A percentile compares a stretch with the other conserved stretches of the same genome.
Evolutionary conservation across 768 basidiomycete species (phyloP).

Genomic region (Mrakia frigida): DNA sequence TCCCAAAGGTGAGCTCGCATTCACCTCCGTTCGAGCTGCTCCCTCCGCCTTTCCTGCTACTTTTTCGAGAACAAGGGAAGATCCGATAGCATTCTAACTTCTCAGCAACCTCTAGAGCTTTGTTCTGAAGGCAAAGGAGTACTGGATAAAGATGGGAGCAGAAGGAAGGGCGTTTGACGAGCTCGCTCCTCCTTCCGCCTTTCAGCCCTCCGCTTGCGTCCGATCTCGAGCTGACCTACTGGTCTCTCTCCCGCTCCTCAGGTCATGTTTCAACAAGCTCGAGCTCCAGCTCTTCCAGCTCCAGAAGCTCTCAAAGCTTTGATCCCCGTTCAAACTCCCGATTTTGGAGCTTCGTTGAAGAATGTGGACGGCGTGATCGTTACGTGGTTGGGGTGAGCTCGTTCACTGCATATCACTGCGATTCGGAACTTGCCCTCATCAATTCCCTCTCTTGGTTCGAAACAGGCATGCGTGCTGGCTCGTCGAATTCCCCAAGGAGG

Average conservation of each 20-base stretch:
- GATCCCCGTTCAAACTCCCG: conserved; percentile 32
- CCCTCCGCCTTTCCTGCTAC: background rate
- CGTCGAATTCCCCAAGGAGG: conserved; percentile 50
- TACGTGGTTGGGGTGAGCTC: conserved; percentile 51
- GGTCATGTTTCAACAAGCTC: background rate
- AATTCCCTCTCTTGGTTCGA: too few relatives aligned
- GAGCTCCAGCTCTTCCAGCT: conserved; percentile 5
- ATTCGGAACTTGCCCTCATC: too few relatives aligned
- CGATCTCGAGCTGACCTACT: background rate
- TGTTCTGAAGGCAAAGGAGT: too few relatives aligned
- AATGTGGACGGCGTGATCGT: conserved; percentile 46
- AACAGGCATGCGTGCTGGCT: conserved; percentile 52
- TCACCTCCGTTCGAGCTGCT: too few relatives aligned
- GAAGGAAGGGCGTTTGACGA: too few relatives aligned
- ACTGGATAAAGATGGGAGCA: too few relatives aligned
- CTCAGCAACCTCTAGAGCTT: too few relatives aligned
- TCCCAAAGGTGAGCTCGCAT: conserved; percentile 9
- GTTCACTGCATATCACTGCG: too few relatives aligned
- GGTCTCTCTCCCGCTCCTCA: background rate
- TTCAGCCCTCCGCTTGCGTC: background rate
- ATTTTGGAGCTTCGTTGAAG: conserved; percentile 19
- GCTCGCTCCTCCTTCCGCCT: background rate
- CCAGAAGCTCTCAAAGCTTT: conserved; percentile 20
- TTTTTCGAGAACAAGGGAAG: too few relatives aligned
- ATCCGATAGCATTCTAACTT: too few relatives aligned